A percentile compares a stretch with the other conserved stretches of the same genome.
Conservation (phyloP, 345 rosid species). For the Laguncularia racemosa region DNA sequence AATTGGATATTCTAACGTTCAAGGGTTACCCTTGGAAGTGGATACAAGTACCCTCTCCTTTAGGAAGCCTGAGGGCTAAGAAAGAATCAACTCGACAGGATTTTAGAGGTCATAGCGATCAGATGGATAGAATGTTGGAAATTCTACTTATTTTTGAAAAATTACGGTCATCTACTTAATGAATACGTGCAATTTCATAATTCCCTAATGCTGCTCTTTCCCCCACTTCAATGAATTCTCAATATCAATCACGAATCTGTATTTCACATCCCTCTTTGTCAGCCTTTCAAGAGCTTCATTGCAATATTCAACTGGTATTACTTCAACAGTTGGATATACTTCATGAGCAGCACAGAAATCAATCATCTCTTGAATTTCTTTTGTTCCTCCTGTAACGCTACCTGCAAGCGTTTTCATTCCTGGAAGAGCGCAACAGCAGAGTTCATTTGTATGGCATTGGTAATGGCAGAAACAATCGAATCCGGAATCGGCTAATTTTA, state of each 20-base stretch:
- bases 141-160: too few species aligned
- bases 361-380: conserved; percentile 70
- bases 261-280: conserved; percentile 67
- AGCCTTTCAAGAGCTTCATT: conserved; percentile 83
- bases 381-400: conserved; percentile 71
- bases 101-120: too few species aligned
- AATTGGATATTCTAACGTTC: too few species aligned
- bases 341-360: conserved; percentile 65
- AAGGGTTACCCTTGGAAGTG: too few species aligned
- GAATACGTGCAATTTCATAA: too few species aligned
- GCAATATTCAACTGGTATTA: conserved; percentile 55
- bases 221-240: conserved; percentile 56
- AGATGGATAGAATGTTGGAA: too few species aligned
- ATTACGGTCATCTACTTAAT: too few species aligned
- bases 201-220: too few species aligned
- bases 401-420: conserved; percentile 66
- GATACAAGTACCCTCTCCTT: too few species aligned
- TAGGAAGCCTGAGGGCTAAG: too few species aligned
- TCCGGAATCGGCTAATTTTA: not conserved
- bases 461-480: not conserved
- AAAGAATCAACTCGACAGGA: too few species aligned
- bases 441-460: conserved; percentile 17
- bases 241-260: conserved; percentile 78
- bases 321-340: conserved; percentile 66
- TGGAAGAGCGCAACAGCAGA: conserved; percentile 16